A percentile compares a stretch with the other conserved stretches of the same genome.
These are phyloP conservation scores for Cenchrus americanus DNA, from an alignment of 176 grass and related monocot species.

Conservation along the genomic window DNA sequence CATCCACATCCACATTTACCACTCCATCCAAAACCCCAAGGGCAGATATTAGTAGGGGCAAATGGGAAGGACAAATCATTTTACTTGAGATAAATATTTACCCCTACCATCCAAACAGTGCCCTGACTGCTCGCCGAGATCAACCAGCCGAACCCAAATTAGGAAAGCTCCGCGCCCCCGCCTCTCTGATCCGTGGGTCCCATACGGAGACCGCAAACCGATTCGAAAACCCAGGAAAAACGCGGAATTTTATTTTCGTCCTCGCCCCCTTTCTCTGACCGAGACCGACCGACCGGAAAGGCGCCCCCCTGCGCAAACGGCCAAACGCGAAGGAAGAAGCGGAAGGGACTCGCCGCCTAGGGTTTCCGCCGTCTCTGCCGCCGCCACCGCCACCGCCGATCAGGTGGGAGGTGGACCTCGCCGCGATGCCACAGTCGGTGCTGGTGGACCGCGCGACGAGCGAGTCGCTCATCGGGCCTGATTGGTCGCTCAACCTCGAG, in stretches of 20 bases:
- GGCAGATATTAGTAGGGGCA: too few relatives aligned
- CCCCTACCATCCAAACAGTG: too few relatives aligned
- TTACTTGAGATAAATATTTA: too few relatives aligned
- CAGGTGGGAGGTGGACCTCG: not conserved
- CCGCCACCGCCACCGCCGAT: conserved; percentile 2
- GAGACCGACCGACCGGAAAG: conserved; percentile 13
- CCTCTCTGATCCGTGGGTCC: not conserved
- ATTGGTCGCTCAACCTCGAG: conserved; percentile 92
- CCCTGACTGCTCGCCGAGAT: not conserved
- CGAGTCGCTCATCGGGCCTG: conserved; percentile 74
- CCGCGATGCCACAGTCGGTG: conserved; percentile 52
- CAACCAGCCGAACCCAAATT: not conserved
- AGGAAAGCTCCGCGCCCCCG: not conserved
- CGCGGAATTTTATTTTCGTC: conserved; percentile 26
- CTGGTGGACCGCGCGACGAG: conserved; percentile 90
- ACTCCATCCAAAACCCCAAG: too few relatives aligned
- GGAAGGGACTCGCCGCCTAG: conserved; percentile 38
- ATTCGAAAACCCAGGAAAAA: not conserved
- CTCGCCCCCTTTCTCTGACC: conserved; percentile 31
- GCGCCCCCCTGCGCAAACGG: not conserved
- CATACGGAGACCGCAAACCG: not conserved
- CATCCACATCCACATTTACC: too few relatives aligned
- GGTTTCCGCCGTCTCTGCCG: conserved; percentile 33
- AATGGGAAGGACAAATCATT: too few relatives aligned
- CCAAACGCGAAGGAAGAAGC: conserved; percentile 27